Base-by-base conservation (phyloP, 139 green algal genomes). In the Parachlorella kessleri region DNA sequence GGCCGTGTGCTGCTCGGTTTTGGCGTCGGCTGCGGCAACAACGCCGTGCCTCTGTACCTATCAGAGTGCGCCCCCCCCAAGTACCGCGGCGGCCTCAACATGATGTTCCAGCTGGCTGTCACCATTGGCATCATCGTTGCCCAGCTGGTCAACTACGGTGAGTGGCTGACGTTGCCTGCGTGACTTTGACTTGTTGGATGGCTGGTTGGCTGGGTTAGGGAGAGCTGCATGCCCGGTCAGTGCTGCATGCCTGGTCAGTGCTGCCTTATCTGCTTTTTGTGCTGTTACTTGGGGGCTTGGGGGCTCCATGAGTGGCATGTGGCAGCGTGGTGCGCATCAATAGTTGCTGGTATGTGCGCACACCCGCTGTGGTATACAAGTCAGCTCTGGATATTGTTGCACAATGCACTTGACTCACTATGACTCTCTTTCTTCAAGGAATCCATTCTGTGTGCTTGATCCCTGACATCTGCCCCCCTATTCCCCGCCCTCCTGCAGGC, bases 1-100 rank as follows among this genome's bases (percentile, higher is more conserved):
- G 93, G 93, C 3, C 85, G 93, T 32, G 68, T 95, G 23, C 77
- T 92, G 32, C 80, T 97, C 28, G 93, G 93, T 24, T 68, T 97
- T 23, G 93, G 90, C 5, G 87, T 97, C 24, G 93, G 69, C 6
- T 65, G 4, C 9, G 75, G 64, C 75, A 80, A 80, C 75, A 66
- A 82, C 37, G 54, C 68, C 3, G 81, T 88, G 37, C 85, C 85
- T 0, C 55, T 89, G 42, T 89, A 89, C 67, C 83, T 85, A 24
- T 85, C 77, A 6, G 85, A 75, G 85, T 82, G 74, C 59, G 73
- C 73, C 0, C 79, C 79, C 42, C n/a, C 26, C 39, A 69, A 84
- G 24, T 80, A 66, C 42, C 66, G 80, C 4, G 81, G 81, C 21
- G 81, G 64, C 24, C n/a, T 83, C 28, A 86, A 86, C 70, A 81